Conservation (phyloP, 2,329 filamentous ascomycete genomes). For the Monilinia vaccinii-corymbosi region DNA sequence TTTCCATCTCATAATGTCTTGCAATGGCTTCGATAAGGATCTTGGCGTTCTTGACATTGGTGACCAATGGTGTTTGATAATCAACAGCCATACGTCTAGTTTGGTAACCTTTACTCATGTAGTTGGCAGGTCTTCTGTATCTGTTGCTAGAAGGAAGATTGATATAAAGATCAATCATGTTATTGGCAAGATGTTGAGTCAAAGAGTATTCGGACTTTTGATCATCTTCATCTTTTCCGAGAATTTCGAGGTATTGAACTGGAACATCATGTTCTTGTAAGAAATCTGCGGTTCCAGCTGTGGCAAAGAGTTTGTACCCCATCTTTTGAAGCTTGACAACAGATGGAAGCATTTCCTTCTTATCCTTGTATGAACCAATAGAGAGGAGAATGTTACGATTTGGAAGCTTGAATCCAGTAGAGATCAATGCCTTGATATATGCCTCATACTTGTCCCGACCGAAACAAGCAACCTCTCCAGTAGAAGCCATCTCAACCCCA, state of each 20-base stretch:
- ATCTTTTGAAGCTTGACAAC: conserved; percentile 82
- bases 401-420: conserved; percentile 91
- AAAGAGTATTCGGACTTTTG: conserved; percentile 95
- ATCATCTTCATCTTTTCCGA: conserved; percentile 67
- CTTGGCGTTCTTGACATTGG: conserved; percentile 99
- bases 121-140: conserved; percentile 92
- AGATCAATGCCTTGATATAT: conserved; percentile 91
- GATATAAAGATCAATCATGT: conserved; percentile 94
- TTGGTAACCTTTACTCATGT: conserved; percentile 96
- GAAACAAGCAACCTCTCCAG: conserved; percentile 95
- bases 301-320: conserved; percentile 93
- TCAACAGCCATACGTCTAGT: conserved; percentile 94
- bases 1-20: conserved; percentile 75
- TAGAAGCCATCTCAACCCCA: conserved; percentile 98
- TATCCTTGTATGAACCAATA: conserved; percentile 96
- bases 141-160: conserved; percentile 98
- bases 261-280: conserved; percentile 85
- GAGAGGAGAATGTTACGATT: conserved; percentile 94
- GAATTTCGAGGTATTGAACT: conserved; percentile 87
- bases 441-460: conserved; percentile 94
- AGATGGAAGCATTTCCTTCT: conserved; percentile 91
- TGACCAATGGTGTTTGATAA: conserved; percentile 92
- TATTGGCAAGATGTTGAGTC: conserved; percentile 93
- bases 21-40: conserved; percentile 91
- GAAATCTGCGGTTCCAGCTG: conserved; percentile 93